Evolutionary conservation across 345 rosid species (phyloP), one percentile per base, ranked within the genome.

Genomic region (Chamaenerion angustifolium): DNA sequence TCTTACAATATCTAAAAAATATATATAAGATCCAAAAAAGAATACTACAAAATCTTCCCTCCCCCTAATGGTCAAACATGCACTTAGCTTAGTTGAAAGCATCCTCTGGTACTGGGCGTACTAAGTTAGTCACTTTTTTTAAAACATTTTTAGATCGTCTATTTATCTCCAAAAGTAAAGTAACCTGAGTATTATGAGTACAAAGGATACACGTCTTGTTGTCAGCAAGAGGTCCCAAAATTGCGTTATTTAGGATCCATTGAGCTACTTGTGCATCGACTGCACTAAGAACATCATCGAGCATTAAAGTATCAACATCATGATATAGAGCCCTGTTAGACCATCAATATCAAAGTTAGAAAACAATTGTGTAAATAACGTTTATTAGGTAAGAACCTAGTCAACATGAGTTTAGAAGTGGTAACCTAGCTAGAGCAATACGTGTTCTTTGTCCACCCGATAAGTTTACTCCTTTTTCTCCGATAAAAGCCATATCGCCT

Each of bases 391-490:
- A 10, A 10, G 4, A 16, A 46, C 23, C 23, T 46, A 3, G 2
- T 16, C 21, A 46, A 46, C 49, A 46, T 7, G 17, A 31, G 37
- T 31, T 31, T 8, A 31, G 37, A 31, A 31, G 27, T 11, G 12
- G 15, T 51, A 68, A 89, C 97, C 95, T 85, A 48, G 98, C 94
- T 60, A 85, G 69, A 55, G 94, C 95, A 73, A 89, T 85, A 16
- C 98, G 90, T 66, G 95, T 88, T 73, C 82, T 79, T 68, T 89
- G 95, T 55, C 98, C 98, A 51, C 98, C 95, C 14, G 98, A 89
- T 68, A 89, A 76, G 72, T 85, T 85, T n/a, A 66, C 57, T 60
- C 95, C 98, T 73, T 85, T 85, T 56, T 83, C 88, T 49, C 94
- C 95, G 62, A 85, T 76, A 64, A 66, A 62, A 56, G 94, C 76